Base-by-base conservation (phyloP, 139 green algal species). In the Closterium sp. region DNA sequence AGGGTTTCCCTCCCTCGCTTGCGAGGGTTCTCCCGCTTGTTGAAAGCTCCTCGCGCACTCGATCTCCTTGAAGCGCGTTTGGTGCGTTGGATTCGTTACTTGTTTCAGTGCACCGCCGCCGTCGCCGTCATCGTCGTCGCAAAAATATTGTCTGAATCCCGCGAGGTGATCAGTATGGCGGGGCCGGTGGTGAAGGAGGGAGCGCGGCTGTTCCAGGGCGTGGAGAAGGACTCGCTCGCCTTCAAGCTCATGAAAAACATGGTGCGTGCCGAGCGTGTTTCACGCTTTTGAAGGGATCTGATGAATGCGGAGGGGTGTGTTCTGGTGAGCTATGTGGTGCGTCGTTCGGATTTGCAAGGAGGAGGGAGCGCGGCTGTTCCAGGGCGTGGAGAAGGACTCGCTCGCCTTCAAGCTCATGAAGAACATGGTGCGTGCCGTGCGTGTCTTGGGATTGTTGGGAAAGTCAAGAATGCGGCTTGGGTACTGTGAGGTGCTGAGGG, bases 181-280 rank as follows among this genome's bases (percentile, higher is more conserved):
- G 85, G 87, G 9, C 62, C 62, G 19, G 62, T 79, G 62, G 62
- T 79, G 62, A 79, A 79, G 62, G 62, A 79, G 84, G 91, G 91
- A 32, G 30, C 62, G 62, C 62, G 21, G 11, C 85, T 93, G 30
- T 93, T 93, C 30, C 91, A 93, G 2, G 91, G 91, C 31, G 91
- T 93, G 24, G 91, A 91, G 9, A 91, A 91, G 86, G n/a, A 32
- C 24, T 91, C 85, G 1, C 27, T 34, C 21, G 91, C 86, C 6
- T 93, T 93, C 31, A 50, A 70, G 85, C 91, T 93, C 13, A 62
- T 93, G 91, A 50, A 91, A 85, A 42, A 92, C 27, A 92, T 92
- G 90, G 89, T 91, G 27, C 27, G 89, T 31, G 62, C 30, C 70
- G 28, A 28, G 24, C n/a, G 24, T 38, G 0, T 30, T 31, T 88